These are phyloP conservation scores for Helichrysum umbraculigerum DNA, from an alignment of 129 eudicot genomes.

Conservation along the genomic window DNA sequence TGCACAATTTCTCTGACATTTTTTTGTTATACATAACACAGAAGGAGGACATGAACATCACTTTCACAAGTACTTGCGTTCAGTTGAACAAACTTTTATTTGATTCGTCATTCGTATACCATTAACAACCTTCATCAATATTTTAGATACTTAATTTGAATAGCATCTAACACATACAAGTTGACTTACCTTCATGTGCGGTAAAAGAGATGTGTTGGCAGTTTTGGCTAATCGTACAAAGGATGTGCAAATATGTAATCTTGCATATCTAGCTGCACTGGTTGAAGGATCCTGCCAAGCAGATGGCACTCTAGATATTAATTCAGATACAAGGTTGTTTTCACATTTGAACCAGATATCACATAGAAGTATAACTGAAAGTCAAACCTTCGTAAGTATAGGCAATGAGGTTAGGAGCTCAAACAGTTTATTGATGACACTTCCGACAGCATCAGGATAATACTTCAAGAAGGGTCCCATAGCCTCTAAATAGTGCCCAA, in stretches of 20 bases:
- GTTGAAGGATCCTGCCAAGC: slow-evolving; percentile 86
- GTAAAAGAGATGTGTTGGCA: slow-evolving; percentile 74
- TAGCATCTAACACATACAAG: slow-evolving; percentile 4
- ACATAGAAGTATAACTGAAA: slow-evolving; percentile 7
- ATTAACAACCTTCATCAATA: slow-evolving; percentile 5
- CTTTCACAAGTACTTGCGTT: background rate
- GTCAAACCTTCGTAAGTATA: slow-evolving; percentile 62
- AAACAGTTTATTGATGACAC: slow-evolving; percentile 82
- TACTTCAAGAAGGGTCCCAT: slow-evolving; percentile 91
- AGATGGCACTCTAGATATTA: slow-evolving; percentile 1
- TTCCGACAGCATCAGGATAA: slow-evolving; percentile 76
- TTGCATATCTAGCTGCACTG: slow-evolving; percentile 82
- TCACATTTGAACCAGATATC: background rate
- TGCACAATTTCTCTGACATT: background rate
- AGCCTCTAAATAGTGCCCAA: slow-evolving; percentile 87
- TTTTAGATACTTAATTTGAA: slow-evolving; percentile 1
- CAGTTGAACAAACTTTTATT: background rate
- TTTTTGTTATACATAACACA: background rate
- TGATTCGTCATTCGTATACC: background rate
- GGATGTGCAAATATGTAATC: slow-evolving; percentile 94
- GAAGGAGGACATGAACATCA: background rate
- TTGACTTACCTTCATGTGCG: slow-evolving; percentile 87
- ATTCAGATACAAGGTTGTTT: background rate
- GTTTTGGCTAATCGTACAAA: slow-evolving; percentile 87
- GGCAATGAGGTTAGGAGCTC: slow-evolving; percentile 90